phyloP scores from a whole-genome alignment of 148 eudicot genomes.

The Bassia scoparia region DNA sequence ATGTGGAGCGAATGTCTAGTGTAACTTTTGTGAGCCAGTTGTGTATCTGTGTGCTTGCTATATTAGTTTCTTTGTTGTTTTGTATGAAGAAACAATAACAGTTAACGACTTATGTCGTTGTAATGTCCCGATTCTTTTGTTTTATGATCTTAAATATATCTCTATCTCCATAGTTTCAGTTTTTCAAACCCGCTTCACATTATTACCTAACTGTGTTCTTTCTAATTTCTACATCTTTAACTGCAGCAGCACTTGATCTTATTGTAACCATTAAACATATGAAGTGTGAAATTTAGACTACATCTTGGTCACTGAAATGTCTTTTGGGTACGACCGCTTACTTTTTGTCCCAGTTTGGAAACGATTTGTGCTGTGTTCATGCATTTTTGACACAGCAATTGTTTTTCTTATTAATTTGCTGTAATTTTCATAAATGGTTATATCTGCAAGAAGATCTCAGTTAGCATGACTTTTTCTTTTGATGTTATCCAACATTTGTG shows the following conservation, averaged over 20 bases:
- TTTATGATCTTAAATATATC: neutral
- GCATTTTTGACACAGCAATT: too few species aligned
- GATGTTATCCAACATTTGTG: neutral
- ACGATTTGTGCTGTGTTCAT: too few species aligned
- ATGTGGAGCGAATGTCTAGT: slow-evolving; percentile 1
- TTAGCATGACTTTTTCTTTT: neutral
- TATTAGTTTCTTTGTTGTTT: slow-evolving; percentile 12
- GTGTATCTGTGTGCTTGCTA: slow-evolving; percentile 4
- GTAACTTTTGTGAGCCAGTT: neutral
- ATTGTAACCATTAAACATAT: too few species aligned
- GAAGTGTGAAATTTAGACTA: too few species aligned
- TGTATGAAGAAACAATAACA: slow-evolving; percentile 10
- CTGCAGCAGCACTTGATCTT: too few species aligned
- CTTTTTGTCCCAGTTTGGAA: too few species aligned
- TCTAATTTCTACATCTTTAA: neutral
- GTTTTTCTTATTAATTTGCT: too few species aligned
- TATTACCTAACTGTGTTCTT: neutral
- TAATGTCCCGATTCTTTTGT: neutral
- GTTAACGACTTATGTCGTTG: neutral
- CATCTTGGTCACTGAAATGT: too few species aligned
- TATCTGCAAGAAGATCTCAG: too few species aligned
- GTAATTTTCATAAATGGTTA: too few species aligned
- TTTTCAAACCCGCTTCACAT: neutral
- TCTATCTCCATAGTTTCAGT: neutral
- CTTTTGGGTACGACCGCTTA: too few species aligned